These are phyloP conservation scores for Linum trigynum DNA, from an alignment of 345 rosid species.

Conservation along the genomic window DNA sequence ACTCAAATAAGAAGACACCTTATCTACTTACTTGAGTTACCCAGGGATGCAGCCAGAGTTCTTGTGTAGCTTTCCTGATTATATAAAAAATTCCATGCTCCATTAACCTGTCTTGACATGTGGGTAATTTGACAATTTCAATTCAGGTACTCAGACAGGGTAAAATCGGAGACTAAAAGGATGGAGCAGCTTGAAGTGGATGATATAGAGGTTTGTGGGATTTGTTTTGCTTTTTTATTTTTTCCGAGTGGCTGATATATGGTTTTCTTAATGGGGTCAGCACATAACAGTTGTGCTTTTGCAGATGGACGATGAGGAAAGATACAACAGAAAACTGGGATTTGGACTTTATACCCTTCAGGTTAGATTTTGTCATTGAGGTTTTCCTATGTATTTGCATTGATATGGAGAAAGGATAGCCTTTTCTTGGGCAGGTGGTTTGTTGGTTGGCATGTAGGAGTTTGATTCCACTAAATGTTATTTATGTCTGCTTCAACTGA, in stretches of 20 bases:
- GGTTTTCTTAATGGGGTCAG: constrained; percentile 2
- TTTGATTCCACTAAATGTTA: too few species aligned
- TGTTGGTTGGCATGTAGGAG: too few species aligned
- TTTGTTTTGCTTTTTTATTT: constrained; percentile 11
- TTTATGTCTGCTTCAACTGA: too few species aligned
- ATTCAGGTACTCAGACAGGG: constrained; percentile 72
- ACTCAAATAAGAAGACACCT: too few species aligned
- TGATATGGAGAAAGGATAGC: background rate
- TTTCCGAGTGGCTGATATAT: background rate
- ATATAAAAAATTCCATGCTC: too few species aligned
- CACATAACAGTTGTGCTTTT: background rate
- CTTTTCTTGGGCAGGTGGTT: too few species aligned
- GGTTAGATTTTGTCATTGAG: constrained; percentile 35
- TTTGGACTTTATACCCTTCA: constrained; percentile 94
- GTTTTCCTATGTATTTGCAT: background rate
- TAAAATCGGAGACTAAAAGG: constrained; percentile 64
- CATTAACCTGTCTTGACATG: background rate
- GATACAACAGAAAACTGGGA: constrained; percentile 68
- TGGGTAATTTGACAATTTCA: constrained; percentile 6
- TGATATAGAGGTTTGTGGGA: constrained; percentile 63
- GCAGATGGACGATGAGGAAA: constrained; percentile 92
- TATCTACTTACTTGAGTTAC: too few species aligned
- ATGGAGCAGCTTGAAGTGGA: constrained; percentile 65
- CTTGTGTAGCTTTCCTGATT: too few species aligned
- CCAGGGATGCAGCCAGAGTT: background rate